A percentile compares a stretch with the other conserved stretches of the same genome.
Conservation (phyloP, 2,329 filamentous ascomycete genomes). For the Penicillium hesseltinei region DNA sequence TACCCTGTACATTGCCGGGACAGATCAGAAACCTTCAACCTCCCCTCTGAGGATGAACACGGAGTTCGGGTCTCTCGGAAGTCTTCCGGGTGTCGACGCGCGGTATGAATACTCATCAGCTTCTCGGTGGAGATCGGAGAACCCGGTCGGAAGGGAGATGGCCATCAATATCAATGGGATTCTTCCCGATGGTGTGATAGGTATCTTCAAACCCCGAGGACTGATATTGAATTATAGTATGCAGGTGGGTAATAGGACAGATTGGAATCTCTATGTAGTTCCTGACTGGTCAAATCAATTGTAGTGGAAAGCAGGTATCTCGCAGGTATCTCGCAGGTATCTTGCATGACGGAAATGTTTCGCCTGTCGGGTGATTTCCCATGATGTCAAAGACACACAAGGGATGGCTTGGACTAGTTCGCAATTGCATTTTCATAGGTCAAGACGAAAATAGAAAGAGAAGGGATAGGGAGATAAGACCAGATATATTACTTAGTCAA, state of each 20-base stretch:
- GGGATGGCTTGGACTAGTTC: slow-evolving; percentile 4
- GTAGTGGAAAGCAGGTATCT: background rate
- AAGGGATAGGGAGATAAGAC: background rate
- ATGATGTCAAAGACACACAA: slow-evolving; percentile 6
- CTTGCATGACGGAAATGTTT: slow-evolving; percentile 5
- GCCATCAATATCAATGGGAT: background rate
- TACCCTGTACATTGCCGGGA: slow-evolving; percentile 4
- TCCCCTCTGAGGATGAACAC: background rate
- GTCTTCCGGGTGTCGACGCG: background rate
- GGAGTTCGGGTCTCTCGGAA: background rate
- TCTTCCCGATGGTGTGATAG: background rate
- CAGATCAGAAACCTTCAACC: background rate
- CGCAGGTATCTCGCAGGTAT: slow-evolving; percentile 1
- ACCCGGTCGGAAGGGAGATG: background rate
- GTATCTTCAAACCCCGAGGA: background rate
- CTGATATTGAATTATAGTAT: slow-evolving; percentile 1
- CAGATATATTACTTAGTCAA: background rate
- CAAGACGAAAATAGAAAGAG: background rate
- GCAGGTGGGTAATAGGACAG: background rate
- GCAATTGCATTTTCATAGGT: background rate
- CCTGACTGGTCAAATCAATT: background rate
- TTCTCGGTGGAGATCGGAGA: background rate
- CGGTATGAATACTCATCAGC: background rate
- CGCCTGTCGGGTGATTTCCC: slow-evolving; percentile 9
- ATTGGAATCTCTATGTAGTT: background rate